Percentiles rank a stretch among this genome's conserved stretches.
Conservation (phyloP, 306 rosid species). For the Cucurbita maxima region DNA sequence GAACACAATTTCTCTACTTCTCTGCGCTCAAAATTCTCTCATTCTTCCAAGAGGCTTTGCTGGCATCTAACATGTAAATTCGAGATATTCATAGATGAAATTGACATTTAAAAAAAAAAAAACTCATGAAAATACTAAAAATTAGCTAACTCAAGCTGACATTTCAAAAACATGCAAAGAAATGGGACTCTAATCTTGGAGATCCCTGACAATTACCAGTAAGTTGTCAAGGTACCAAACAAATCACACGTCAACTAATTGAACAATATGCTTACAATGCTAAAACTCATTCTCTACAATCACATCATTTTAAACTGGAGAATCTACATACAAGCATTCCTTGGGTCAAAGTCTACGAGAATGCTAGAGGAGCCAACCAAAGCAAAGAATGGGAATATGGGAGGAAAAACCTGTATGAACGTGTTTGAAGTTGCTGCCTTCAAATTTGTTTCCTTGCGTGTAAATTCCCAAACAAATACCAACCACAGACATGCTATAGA, state of each 20-base stretch:
- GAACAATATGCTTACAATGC: background rate
- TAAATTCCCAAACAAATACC: background rate
- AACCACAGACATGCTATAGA: background rate
- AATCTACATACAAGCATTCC: background rate
- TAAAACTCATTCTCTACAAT: background rate
- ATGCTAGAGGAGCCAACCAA: background rate
- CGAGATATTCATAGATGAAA: background rate
- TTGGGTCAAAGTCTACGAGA: background rate
- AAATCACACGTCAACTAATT: background rate
- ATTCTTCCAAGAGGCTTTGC: no score
- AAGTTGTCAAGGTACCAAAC: background rate
- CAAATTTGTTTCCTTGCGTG: background rate
- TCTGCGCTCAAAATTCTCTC: no score
- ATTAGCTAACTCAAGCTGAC: background rate
- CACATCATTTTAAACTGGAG: background rate
- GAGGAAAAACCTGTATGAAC: background rate
- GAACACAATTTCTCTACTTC: no score
- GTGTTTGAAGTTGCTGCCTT: background rate
- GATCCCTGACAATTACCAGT: background rate
- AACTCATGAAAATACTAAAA: background rate
- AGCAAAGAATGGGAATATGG: background rate
- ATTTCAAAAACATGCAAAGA: background rate
- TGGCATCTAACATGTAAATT: no score
- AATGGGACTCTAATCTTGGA: background rate
- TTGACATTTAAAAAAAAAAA: background rate